Evolutionary conservation across 2,329 filamentous ascomycete genomes (phyloP).

Genomic region (Exophiala sideris): DNA sequence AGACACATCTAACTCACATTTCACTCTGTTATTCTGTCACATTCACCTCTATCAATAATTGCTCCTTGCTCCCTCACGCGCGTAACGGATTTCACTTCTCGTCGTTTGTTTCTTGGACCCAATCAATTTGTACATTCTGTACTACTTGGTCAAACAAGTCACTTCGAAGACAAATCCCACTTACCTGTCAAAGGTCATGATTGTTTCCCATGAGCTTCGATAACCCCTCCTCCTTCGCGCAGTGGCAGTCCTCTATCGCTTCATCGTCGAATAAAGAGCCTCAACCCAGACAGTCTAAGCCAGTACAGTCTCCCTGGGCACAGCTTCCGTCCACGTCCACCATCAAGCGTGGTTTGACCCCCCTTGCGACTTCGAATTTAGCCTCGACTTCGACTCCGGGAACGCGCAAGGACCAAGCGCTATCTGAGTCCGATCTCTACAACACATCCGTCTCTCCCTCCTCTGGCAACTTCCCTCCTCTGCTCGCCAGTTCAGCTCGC

Average conservation of each 20-base stretch:
- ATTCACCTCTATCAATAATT: neutral
- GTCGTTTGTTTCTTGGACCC: conserved; percentile 2
- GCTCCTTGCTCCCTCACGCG: conserved; percentile 1
- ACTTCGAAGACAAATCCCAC: conserved; percentile 3
- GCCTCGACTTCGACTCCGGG: conserved; percentile 35
- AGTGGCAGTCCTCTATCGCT: conserved; percentile 22
- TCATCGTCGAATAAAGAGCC: conserved; percentile 14
- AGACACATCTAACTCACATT: neutral
- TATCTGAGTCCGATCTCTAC: conserved; percentile 12
- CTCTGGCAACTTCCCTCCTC: conserved; percentile 13
- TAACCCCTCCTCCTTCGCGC: conserved; percentile 25
- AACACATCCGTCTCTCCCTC: conserved; percentile 14
- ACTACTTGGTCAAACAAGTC: neutral
- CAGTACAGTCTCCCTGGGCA: conserved; percentile 54
- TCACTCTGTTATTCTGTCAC: neutral
- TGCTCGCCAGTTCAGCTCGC: conserved; percentile 14
- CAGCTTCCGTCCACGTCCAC: conserved; percentile 53
- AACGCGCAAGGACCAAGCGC: conserved; percentile 12
- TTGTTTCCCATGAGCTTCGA: conserved; percentile 30
- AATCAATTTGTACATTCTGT: neutral
- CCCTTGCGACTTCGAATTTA: conserved; percentile 54
- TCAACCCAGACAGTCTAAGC: conserved; percentile 9
- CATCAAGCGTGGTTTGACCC: conserved; percentile 56
- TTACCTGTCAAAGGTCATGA: conserved; percentile 27
- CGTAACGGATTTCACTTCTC: too few species aligned